phyloP scores from a whole-genome alignment of 202 grass and related monocot genomes.

The Zoysia matrella region DNA sequence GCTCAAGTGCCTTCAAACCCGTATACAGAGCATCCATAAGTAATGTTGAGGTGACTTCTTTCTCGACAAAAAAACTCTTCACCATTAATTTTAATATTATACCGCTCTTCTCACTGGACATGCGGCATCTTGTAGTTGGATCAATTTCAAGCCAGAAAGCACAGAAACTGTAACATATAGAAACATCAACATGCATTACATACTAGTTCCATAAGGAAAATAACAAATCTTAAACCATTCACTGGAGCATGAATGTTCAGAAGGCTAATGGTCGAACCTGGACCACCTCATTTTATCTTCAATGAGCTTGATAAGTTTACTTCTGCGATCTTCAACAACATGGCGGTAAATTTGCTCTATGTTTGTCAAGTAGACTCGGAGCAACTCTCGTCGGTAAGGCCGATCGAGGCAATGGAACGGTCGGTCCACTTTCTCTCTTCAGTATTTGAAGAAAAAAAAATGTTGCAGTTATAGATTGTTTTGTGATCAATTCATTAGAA shows the following conservation, averaged over 20 bases:
- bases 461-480: constrained; percentile 37
- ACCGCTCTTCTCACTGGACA: constrained; percentile 74
- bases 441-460: constrained; percentile 31
- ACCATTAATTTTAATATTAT: constrained; percentile 71
- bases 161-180: constrained; percentile 71
- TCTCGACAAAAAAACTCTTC: constrained; percentile 88
- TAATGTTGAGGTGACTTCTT: constrained; percentile 93
- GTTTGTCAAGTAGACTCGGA: constrained; percentile 73
- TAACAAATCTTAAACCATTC: constrained; percentile 12
- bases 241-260: constrained; percentile 6
- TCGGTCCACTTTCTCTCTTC: constrained; percentile 72
- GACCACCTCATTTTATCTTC: constrained; percentile 77
- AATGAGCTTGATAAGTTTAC: constrained; percentile 62
- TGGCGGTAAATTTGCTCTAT: constrained; percentile 79
- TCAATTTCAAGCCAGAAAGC: constrained; percentile 81
- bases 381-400: constrained; percentile 69
- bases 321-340: constrained; percentile 68
- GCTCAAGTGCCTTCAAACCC: constrained; percentile 73
- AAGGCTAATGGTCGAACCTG: constrained; percentile 54
- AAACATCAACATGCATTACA: constrained; percentile 38
- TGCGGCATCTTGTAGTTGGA: constrained; percentile 50
- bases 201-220: constrained; percentile 3
- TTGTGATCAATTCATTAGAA: constrained; percentile 11
- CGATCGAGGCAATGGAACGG: constrained; percentile 78
- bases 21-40: constrained; percentile 85